A percentile compares a stretch with the other conserved stretches of the same genome.
phyloP scores from a whole-genome alignment of 2,329 filamentous ascomycete genomes.

The Fragosphaeria purpurea region DNA sequence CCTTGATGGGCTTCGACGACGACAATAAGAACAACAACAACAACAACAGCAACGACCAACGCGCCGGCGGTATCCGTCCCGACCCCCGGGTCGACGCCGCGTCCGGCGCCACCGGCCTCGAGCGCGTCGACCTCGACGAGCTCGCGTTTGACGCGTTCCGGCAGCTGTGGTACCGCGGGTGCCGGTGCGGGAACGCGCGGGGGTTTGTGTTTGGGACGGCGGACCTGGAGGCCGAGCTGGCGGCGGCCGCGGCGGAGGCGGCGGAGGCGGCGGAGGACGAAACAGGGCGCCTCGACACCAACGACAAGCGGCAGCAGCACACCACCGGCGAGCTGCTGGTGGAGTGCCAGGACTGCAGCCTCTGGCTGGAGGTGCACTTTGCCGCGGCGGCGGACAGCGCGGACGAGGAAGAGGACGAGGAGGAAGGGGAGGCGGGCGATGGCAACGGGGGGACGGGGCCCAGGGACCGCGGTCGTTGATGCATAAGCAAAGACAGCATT shows the following conservation, averaged over 20 bases:
- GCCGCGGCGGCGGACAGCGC: constrained; percentile 37
- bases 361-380: constrained; percentile 57
- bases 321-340: constrained; percentile 45
- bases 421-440: background rate
- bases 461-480: background rate
- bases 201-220: constrained; percentile 50
- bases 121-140: constrained; percentile 57
- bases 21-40: background rate
- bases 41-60: background rate
- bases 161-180: constrained; percentile 44
- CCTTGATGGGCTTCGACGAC: constrained; percentile 25
- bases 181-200: constrained; percentile 53
- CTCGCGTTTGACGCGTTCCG: constrained; percentile 35
- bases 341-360: constrained; percentile 55
- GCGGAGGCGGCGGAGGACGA: background rate
- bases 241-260: constrained; percentile 25
- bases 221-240: constrained; percentile 44
- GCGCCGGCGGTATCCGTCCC: background rate
- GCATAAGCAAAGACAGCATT: background rate
- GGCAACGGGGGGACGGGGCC: background rate
- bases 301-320: background rate
- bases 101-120: constrained; percentile 41
- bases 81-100: constrained; percentile 4
- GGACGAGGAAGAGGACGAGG: constrained; percentile 6
- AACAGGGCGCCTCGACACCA: no score